Evolutionary conservation across 2,329 filamentous ascomycete species (phyloP).

Genomic region (Alternaria solani): DNA sequence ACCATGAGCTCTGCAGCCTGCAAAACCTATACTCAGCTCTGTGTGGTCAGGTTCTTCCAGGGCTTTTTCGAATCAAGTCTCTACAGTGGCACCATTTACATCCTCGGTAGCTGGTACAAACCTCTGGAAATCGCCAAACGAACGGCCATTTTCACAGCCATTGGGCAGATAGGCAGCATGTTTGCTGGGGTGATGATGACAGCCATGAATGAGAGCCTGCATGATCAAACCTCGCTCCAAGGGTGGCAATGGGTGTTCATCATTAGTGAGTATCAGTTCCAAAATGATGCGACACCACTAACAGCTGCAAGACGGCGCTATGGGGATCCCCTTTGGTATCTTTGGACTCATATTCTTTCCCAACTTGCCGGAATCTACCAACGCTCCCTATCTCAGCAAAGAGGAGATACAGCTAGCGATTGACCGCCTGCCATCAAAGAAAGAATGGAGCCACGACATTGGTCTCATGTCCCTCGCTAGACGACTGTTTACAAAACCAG

Average conservation of each 20-base stretch:
- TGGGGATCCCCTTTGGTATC: slow-evolving; percentile 41
- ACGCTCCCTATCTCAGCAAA: slow-evolving; percentile 33
- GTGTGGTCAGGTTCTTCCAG: slow-evolving; percentile 38
- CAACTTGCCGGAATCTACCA: slow-evolving; percentile 38
- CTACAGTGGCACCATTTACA: slow-evolving; percentile 43
- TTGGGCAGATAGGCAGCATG: slow-evolving; percentile 43
- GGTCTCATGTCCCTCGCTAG: slow-evolving; percentile 32
- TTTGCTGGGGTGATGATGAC: slow-evolving; percentile 46
- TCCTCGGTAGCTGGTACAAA: slow-evolving; percentile 41
- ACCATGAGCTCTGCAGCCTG: slow-evolving; percentile 42
- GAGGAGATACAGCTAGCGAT: slow-evolving; percentile 37
- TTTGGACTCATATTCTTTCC: slow-evolving; percentile 41
- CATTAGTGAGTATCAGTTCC: slow-evolving; percentile 24
- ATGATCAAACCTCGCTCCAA: slow-evolving; percentile 28
- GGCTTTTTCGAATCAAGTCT: slow-evolving; percentile 40
- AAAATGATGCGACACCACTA: background rate
- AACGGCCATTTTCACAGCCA: slow-evolving; percentile 42
- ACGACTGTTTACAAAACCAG: slow-evolving; percentile 31
- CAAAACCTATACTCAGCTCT: slow-evolving; percentile 37
- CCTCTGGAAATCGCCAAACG: slow-evolving; percentile 40
- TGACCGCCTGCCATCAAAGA: slow-evolving; percentile 36
- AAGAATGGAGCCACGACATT: slow-evolving; percentile 36
- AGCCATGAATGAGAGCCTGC: slow-evolving; percentile 39
- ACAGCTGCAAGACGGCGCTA: slow-evolving; percentile 33
- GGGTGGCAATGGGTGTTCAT: slow-evolving; percentile 45